Base-by-base conservation (phyloP, 2,329 filamentous ascomycete species). In the Alternaria sp. region DNA sequence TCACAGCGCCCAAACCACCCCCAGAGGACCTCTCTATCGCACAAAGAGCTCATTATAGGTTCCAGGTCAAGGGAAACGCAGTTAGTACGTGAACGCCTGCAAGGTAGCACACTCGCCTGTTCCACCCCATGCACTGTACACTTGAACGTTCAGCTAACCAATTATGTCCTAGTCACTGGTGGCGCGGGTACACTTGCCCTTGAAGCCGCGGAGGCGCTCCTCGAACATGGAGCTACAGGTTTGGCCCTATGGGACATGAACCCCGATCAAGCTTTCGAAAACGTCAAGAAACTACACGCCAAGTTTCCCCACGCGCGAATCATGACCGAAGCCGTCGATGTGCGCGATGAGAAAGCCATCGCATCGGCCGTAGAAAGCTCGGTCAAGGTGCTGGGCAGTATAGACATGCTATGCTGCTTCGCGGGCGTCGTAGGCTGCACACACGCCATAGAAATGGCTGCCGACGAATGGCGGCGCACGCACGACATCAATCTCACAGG, bases 401-500 rank as follows among this genome's bases (percentile, higher is more conserved):
- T 91, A 3, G 81, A 86, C 60, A 84, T 86, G 44, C 78, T 90
- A 2, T 83, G 87, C 65, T 89, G 86, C 66, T 91, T 91, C 68
- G 90, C 89, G 0, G 90, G 91, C 5, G 84, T 93, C 0, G 90
- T 92, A 0, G 84, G 83, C 38, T 90, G 86, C 65, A 81, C 84
- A 0, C 85, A 87, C 62, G 86, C 90, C 0, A 75, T 90, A 1
- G 86, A 89, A 2, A 87, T 89, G 80, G 78, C 82, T 0, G 77
- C 84, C 0, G 79, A 82, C 2, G 82, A 90, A 65, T 93, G 87
- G 85, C 84, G 87, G 7, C 83, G 84, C 28, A 85, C 90, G 0
- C 70, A 93, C 20, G 90, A 92, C 57, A 85, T 93, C 72, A 94
- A 94, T 72, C 86, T 89, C 1, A 91, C 89, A 0, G 91, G 91